These are phyloP conservation scores for Zea luxurians DNA, from an alignment of 176 grass and related monocot genomes.

Conservation along the genomic window DNA sequence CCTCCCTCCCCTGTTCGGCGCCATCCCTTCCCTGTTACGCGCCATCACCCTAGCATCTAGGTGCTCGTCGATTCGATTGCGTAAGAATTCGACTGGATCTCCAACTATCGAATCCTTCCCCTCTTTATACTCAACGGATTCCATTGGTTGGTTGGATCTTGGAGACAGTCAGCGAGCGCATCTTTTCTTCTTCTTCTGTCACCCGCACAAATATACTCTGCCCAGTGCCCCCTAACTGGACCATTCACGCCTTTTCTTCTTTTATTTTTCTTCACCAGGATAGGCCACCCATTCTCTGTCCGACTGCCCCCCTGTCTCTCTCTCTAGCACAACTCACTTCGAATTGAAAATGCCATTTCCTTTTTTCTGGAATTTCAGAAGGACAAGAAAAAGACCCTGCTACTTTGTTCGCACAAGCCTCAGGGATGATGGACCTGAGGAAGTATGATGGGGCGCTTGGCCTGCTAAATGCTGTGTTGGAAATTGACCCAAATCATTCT, in stretches of 20 bases:
- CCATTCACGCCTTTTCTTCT: background rate
- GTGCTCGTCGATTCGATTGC: constrained; percentile 4
- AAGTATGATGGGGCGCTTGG: constrained; percentile 74
- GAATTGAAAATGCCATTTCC: background rate
- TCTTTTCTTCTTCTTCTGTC: background rate
- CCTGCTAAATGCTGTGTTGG: constrained; percentile 73
- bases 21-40: background rate
- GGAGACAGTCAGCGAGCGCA: background rate
- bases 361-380: constrained; percentile 40
- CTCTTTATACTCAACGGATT: background rate
- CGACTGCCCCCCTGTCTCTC: background rate
- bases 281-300: background rate
- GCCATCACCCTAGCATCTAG: background rate
- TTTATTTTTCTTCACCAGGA: background rate
- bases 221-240: no score
- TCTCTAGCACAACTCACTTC: background rate
- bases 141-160: background rate
- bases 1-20: background rate
- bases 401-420: constrained; percentile 64
- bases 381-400: constrained; percentile 58
- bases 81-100: constrained; percentile 8
- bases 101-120: background rate
- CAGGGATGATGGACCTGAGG: constrained; percentile 73
- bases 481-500: constrained; percentile 77
- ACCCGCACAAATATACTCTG: background rate